Conservation (phyloP, 805 yeast species). For the Metschnikowia lunata region DNA sequence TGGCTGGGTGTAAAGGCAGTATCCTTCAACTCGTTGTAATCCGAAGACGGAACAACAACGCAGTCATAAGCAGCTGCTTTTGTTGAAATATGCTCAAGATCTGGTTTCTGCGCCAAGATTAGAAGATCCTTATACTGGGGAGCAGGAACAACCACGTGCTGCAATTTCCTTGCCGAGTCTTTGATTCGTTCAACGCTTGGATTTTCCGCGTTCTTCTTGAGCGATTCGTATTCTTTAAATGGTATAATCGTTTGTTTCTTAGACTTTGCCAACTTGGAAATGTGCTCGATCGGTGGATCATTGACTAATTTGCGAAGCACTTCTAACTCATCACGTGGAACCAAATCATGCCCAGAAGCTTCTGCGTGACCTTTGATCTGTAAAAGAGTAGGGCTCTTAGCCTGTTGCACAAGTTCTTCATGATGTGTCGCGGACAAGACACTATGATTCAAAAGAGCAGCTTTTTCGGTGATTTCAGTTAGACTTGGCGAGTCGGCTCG, state of each 20-base stretch:
- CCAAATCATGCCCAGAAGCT: not conserved
- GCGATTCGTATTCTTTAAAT: not conserved
- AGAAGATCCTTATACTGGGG: constrained; percentile 8
- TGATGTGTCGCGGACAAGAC: constrained; percentile 12
- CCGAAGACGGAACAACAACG: constrained; percentile 6
- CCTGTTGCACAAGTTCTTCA: constrained; percentile 3
- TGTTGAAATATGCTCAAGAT: constrained; percentile 3
- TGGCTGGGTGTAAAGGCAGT: constrained; percentile 10
- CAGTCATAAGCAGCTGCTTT: constrained; percentile 9
- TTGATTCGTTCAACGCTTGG: constrained; percentile 12
- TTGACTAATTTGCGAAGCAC: constrained; percentile 4
- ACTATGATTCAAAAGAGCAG: constrained; percentile 8
- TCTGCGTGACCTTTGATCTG: constrained; percentile 9
- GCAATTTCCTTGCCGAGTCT: constrained; percentile 14
- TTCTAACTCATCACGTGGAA: constrained; percentile 5
- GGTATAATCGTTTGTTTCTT: constrained; percentile 5
- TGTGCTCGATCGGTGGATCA: constrained; percentile 12
- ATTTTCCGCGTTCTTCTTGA: constrained; percentile 5
- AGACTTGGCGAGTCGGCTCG: constrained; percentile 17
- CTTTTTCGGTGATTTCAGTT: constrained; percentile 16
- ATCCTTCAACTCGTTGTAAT: constrained; percentile 6
- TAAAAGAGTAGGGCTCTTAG: constrained; percentile 4
- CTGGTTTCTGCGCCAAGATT: constrained; percentile 8
- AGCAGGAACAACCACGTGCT: constrained; percentile 9
- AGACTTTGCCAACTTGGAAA: constrained; percentile 1